Conservation (phyloP, 1,139 yeast genomes). For the Arxiozyma slooffiae region DNA sequence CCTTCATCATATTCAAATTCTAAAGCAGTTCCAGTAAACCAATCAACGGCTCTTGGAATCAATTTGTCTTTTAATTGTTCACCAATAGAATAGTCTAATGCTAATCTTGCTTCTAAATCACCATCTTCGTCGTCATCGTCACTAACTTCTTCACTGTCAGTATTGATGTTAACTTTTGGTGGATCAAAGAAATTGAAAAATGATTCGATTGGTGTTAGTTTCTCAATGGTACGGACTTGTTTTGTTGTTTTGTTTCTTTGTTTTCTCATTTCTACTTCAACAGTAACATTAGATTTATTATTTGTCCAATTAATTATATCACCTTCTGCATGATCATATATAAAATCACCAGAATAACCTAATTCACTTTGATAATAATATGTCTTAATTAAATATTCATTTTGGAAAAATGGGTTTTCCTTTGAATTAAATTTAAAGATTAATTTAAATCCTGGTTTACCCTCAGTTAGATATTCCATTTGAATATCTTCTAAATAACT, state of each 20-base stretch:
- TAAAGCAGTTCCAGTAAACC: constrained; percentile 81
- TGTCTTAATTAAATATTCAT: constrained; percentile 65
- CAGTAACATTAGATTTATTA: constrained; percentile 74
- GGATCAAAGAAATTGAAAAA: constrained; percentile 95
- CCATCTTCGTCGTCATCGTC: constrained; percentile 9
- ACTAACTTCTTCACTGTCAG: constrained; percentile 1
- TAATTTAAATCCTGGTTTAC: constrained; percentile 80
- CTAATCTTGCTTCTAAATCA: constrained; percentile 70
- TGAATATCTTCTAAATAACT: constrained; percentile 59
- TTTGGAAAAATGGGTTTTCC: constrained; percentile 69
- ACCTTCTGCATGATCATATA: constrained; percentile 95
- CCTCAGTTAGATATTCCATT: constrained; percentile 61
- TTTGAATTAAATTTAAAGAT: constrained; percentile 58
- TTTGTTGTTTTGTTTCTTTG: constrained; percentile 96
- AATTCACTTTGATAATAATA: constrained; percentile 91
- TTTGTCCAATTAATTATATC: constrained; percentile 75
- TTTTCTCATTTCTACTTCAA: constrained; percentile 84
- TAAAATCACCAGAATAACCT: constrained; percentile 92
- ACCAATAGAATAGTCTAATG: constrained; percentile 89
- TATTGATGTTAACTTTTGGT: constrained; percentile 36
- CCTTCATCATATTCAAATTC: constrained; percentile 61
- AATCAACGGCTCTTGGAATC: constrained; percentile 38
- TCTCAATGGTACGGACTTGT: constrained; percentile 93
- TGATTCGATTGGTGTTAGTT: constrained; percentile 84
- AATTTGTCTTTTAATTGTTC: constrained; percentile 93